phyloP scores from a whole-genome alignment of 345 rosid species.

The Cochlearia excelsa region DNA sequence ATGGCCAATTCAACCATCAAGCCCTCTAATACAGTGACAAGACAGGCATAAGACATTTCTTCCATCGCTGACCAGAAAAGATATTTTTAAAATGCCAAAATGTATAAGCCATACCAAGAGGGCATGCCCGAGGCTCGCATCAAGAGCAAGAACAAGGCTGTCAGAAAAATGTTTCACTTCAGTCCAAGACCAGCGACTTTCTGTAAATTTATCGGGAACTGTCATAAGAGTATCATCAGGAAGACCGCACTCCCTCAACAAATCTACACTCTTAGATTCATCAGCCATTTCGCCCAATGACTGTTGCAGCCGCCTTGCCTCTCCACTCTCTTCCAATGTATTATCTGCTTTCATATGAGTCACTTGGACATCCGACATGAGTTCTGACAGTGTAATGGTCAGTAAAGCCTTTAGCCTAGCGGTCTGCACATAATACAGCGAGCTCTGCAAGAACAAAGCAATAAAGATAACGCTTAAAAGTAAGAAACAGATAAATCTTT shows the following conservation, averaged over 20 bases:
- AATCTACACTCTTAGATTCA: conserved; percentile 59
- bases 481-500: conserved; percentile 24
- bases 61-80: conserved; percentile 3
- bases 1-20: conserved; percentile 14
- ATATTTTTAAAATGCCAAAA: conserved; percentile 6
- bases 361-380: conserved; percentile 96
- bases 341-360: conserved; percentile 95
- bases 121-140: conserved; percentile 95
- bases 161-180: conserved; percentile 77
- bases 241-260: conserved; percentile 78
- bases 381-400: conserved; percentile 91
- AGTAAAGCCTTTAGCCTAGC: conserved; percentile 95
- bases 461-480: conserved; percentile 6
- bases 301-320: conserved; percentile 81
- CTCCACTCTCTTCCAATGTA: conserved; percentile 92
- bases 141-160: conserved; percentile 85
- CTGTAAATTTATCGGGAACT: conserved; percentile 55
- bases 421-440: conserved; percentile 87
- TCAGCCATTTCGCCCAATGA: conserved; percentile 94
- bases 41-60: conserved; percentile 14
- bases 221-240: conserved; percentile 59
- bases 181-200: conserved; percentile 85
- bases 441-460: conserved; percentile 67
- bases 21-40: conserved; percentile 13
- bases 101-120: conserved; percentile 67